phyloP scores from a whole-genome alignment of 2,329 filamentous ascomycete genomes.

The Cladophialophora immunda region DNA sequence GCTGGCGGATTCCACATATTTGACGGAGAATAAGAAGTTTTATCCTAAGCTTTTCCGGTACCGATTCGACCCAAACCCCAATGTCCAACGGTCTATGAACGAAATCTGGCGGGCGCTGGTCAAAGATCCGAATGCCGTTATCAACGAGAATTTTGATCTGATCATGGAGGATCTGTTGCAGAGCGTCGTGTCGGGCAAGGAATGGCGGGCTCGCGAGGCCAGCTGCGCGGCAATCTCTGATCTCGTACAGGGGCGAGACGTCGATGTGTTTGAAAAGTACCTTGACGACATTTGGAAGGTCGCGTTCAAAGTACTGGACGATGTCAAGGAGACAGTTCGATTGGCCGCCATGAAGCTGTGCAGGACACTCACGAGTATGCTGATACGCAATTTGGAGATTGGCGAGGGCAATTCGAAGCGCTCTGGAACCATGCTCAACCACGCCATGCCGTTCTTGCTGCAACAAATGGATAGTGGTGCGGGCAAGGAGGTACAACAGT shows the following conservation, averaged over 20 bases:
- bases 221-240: slow-evolving; percentile 91
- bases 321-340: slow-evolving; percentile 92
- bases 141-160: slow-evolving; percentile 83
- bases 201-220: slow-evolving; percentile 93
- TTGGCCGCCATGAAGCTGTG: slow-evolving; percentile 82
- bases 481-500: slow-evolving; percentile 84
- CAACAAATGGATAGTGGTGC: slow-evolving; percentile 83
- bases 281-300: slow-evolving; percentile 85
- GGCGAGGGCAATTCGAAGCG: slow-evolving; percentile 71
- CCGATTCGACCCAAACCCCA: slow-evolving; percentile 91
- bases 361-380: slow-evolving; percentile 80
- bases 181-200: slow-evolving; percentile 80
- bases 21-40: slow-evolving; percentile 86
- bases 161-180: slow-evolving; percentile 89
- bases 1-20: slow-evolving; percentile 80
- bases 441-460: slow-evolving; percentile 88
- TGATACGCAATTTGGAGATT: slow-evolving; percentile 85
- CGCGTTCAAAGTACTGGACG: slow-evolving; percentile 90
- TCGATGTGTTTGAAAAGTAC: slow-evolving; percentile 81
- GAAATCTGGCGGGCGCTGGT: slow-evolving; percentile 98
- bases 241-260: slow-evolving; percentile 80
- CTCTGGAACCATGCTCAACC: slow-evolving; percentile 80
- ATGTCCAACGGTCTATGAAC: slow-evolving; percentile 94
- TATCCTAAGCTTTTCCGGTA: slow-evolving; percentile 96
- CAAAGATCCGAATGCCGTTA: slow-evolving; percentile 79